Conservation (phyloP, 2,329 filamentous ascomycete genomes). For the Anthostomella pinea region DNA sequence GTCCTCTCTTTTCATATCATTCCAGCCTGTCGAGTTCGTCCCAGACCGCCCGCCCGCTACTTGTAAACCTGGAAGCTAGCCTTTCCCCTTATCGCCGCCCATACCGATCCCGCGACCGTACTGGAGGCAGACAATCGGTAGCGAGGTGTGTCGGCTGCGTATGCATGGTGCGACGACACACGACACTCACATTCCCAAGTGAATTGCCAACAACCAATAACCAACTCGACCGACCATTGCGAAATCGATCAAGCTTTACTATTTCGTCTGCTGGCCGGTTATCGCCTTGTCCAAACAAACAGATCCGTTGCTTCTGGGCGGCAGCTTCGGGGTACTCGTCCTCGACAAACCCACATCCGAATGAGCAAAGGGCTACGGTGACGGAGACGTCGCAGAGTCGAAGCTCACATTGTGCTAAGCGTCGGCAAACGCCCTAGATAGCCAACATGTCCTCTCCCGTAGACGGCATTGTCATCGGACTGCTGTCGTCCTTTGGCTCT, state of each 20-base stretch:
- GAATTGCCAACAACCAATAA: background rate
- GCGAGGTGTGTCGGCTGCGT: background rate
- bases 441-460: conserved; percentile 33
- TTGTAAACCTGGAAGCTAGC: no score
- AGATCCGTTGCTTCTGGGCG: conserved; percentile 2
- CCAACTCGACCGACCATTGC: no score
- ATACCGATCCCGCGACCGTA: conserved; percentile 8
- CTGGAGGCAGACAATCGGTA: background rate
- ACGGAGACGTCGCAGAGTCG: conserved; percentile 26
- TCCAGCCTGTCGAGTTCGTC: no score
- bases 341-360: conserved; percentile 26
- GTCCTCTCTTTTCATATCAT: no score
- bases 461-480: conserved; percentile 86
- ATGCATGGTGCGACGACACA: conserved; percentile 18
- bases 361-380: conserved; percentile 29
- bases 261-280: conserved; percentile 5
- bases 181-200: conserved; percentile 8
- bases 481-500: conserved; percentile 91
- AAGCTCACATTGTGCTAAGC: conserved; percentile 1
- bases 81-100: no score
- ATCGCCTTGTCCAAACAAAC: conserved; percentile 1
- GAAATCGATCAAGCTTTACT: conserved; percentile 4
- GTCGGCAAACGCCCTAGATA: conserved; percentile 8
- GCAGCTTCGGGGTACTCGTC: conserved; percentile 21
- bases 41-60: no score